These are phyloP conservation scores for Ustilago sp. DNA, from an alignment of 1,284 basidiomycete genomes.

Conservation along the genomic window DNA sequence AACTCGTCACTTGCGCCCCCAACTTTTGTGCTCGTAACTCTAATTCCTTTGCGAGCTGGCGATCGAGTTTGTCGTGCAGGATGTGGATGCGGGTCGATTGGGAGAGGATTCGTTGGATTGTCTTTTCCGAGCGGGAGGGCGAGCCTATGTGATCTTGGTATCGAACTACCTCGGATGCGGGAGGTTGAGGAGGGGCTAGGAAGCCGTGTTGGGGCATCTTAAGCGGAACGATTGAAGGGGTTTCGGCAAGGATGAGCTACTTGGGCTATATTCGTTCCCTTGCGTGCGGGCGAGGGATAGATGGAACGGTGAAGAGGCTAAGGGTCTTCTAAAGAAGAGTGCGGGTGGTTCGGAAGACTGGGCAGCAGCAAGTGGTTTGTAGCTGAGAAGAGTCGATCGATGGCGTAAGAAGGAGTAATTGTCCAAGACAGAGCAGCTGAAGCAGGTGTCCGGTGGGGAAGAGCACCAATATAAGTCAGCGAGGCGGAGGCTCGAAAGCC, in stretches of 20 bases:
- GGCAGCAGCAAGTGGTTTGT: no score
- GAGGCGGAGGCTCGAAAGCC: conserved; percentile 6
- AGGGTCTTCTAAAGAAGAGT: no score
- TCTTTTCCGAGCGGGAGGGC: conserved; percentile 23
- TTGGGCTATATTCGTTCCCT: no score
- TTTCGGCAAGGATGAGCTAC: no score
- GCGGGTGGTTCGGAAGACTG: no score
- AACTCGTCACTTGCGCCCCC: conserved; percentile 38
- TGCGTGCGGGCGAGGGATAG: no score
- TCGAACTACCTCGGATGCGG: conserved; percentile 5
- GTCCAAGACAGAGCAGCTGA: no score
- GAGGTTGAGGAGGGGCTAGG: not conserved
- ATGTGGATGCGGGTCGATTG: conserved; percentile 45
- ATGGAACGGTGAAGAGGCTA: no score
- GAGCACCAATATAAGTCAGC: not conserved
- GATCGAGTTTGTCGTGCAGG: conserved; percentile 39
- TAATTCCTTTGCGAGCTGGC: not conserved
- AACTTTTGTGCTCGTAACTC: conserved; percentile 27
- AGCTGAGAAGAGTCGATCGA: no score
- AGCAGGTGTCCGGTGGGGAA: not conserved
- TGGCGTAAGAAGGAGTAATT: no score
- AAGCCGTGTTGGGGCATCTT: conserved; percentile 14
- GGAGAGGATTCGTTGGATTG: conserved; percentile 22
- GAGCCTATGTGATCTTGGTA: conserved; percentile 40
- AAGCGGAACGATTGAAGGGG: no score